Evolutionary conservation across 148 eudicot species (phyloP), one percentile per base, ranked within the genome.

Genomic region (Persicaria maculosa): DNA sequence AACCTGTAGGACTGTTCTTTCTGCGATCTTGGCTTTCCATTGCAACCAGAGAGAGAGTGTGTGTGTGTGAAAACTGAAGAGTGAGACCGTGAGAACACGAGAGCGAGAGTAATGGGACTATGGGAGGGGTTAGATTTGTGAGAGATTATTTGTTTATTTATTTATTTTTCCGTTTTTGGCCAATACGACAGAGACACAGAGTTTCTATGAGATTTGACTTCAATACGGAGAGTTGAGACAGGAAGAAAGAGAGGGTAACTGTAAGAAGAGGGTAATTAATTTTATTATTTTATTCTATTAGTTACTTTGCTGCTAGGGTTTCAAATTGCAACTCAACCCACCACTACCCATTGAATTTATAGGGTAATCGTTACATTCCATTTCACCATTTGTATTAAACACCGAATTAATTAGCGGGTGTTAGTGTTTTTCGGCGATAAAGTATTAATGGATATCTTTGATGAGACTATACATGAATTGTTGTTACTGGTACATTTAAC

Each of bases 1-100:
- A 71, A 86, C 89, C 86, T 79, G 80, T 68, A 44, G 36, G 85
- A 72, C 43, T 74, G 7, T 62, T 57, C 62, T 71, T 81, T 70
- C 59, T 76, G 40, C 76, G 85, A 81, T 83, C 79, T 67, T 75
- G 80, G 80, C 73, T 78, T 71, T 86, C 86, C 89, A 84, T 83
- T 19, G 45, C 52, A 50, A 44, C 55, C 47, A 81, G n/a, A 74
- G 74, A 65, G 45, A 19, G 58, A 25, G 52, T 22, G 36, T 45
- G 11, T 36, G 57, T 50, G n/a, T 31, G 5, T 65, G 44, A 43
- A 78, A 57, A 70, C 59, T 20, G 55, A 54, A 71, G 72, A 52
- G 72, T 48, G 65, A 22, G 55, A 15, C 62, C 77, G 73, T 62
- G 73, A 58, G 72, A n/a, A 48, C 44, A 17, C 47, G 54, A 67